Conservation (phyloP, 2,329 filamentous ascomycete species). For the Nothopassalora personata region DNA sequence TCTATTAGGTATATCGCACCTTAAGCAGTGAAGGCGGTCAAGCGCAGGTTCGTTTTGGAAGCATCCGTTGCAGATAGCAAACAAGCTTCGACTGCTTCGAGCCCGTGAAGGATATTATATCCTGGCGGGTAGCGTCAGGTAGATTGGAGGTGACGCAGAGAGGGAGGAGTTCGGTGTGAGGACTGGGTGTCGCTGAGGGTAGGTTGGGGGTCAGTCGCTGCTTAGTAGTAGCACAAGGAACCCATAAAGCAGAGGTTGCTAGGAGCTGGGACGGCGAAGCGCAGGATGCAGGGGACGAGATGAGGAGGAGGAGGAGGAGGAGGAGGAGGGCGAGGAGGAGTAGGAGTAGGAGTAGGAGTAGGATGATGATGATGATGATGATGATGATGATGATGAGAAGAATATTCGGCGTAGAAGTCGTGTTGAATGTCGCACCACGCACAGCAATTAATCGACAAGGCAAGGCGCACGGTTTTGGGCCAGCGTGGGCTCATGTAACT, state of each 20-base stretch:
- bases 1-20: background rate
- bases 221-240: background rate
- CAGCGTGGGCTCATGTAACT: conserved; percentile 1
- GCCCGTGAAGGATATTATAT: conserved; percentile 4
- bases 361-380: background rate
- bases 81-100: background rate
- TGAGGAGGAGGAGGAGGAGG: background rate
- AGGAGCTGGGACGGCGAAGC: conserved; percentile 1
- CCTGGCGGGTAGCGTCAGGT: conserved; percentile 4
- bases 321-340: background rate
- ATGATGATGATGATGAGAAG: background rate
- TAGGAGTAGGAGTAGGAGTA: too few species aligned
- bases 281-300: background rate
- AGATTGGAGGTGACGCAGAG: conserved; percentile 9
- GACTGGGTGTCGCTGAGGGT: conserved; percentile 1
- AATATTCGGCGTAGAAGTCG: background rate
- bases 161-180: background rate
- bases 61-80: conserved; percentile 4
- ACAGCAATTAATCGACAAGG: background rate
- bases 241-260: background rate
- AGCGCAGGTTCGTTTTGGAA: background rate
- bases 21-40: conserved; percentile 12
- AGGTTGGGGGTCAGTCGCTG: background rate
- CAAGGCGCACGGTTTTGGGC: background rate
- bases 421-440: background rate